These are phyloP conservation scores for Venturia aucupariae DNA, from an alignment of 2,329 filamentous ascomycete genomes.

Conservation along the genomic window DNA sequence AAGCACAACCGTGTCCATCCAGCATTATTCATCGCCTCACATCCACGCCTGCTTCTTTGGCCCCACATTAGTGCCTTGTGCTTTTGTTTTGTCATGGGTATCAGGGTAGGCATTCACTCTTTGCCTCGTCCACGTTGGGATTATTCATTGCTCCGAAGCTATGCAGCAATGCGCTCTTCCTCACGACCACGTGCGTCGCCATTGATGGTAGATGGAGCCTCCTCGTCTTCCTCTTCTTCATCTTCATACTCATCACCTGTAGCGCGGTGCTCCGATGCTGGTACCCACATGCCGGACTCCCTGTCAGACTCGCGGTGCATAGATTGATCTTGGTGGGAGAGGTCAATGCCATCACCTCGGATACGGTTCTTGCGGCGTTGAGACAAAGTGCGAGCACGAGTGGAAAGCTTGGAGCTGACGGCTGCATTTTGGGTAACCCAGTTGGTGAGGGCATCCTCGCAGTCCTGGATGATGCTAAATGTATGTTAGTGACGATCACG, in stretches of 20 bases:
- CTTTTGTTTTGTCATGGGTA: neutral
- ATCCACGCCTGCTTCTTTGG: too few species aligned
- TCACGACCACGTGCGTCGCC: constrained; percentile 38
- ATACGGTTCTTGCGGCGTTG: constrained; percentile 71
- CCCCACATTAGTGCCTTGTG: too few species aligned
- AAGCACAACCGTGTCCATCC: neutral
- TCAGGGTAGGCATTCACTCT: neutral
- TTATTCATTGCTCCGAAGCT: neutral
- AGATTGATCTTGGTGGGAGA: constrained; percentile 73
- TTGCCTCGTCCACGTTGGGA: neutral
- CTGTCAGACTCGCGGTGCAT: constrained; percentile 59
- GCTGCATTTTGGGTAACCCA: constrained; percentile 89
- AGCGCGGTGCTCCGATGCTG: constrained; percentile 57
- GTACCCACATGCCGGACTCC: constrained; percentile 58
- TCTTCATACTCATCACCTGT: constrained; percentile 42
- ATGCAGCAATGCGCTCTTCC: constrained; percentile 31
- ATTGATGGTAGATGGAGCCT: constrained; percentile 26
- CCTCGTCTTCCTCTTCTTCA: constrained; percentile 54
- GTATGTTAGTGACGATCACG: neutral
- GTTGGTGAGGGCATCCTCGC: constrained; percentile 92
- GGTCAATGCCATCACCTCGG: constrained; percentile 61
- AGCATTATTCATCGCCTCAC: neutral
- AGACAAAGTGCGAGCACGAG: constrained; percentile 77
- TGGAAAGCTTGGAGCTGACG: constrained; percentile 78
- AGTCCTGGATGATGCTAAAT: constrained; percentile 86